Conservation (phyloP, 352 stramenopile genomes). For the Phytopythium aichiense region DNA sequence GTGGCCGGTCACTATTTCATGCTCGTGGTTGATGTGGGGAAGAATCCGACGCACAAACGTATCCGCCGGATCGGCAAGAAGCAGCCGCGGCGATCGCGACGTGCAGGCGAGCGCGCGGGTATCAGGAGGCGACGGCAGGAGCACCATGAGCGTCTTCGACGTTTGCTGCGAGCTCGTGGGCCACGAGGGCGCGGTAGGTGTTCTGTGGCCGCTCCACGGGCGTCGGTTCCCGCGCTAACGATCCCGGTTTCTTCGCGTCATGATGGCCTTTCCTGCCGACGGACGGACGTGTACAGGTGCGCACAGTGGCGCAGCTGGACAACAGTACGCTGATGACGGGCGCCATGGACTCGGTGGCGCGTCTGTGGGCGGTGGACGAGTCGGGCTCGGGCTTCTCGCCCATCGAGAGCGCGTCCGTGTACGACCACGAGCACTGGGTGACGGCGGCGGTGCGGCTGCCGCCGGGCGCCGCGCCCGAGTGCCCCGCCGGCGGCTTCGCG, state of each 20-base stretch:
- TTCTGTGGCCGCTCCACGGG: no score
- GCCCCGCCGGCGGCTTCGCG: slow-evolving; percentile 42
- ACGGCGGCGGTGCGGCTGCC: slow-evolving; percentile 50
- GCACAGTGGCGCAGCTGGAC: slow-evolving; percentile 44
- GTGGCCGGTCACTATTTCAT: no score
- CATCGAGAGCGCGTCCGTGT: slow-evolving; percentile 55
- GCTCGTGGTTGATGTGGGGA: neutral
- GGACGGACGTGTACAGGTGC: slow-evolving; percentile 29
- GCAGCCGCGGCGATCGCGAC: neutral
- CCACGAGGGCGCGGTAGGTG: slow-evolving; percentile 76
- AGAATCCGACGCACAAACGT: neutral
- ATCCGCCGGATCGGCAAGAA: neutral
- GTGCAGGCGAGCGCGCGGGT: no score
- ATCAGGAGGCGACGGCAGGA: neutral
- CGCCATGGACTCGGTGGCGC: slow-evolving; percentile 69
- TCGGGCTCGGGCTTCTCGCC: slow-evolving; percentile 21
- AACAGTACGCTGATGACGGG: slow-evolving; percentile 62
- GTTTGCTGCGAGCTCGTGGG: slow-evolving; percentile 55
- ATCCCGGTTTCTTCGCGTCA: neutral
- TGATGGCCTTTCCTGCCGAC: neutral
- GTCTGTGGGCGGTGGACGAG: slow-evolving; percentile 43
- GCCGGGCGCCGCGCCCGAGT: neutral
- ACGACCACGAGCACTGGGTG: slow-evolving; percentile 83
- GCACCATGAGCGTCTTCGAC: slow-evolving; percentile 17
- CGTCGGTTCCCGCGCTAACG: neutral